Conservation (phyloP, 805 yeast genomes). For the Saccharomycopsis fermentans region DNA sequence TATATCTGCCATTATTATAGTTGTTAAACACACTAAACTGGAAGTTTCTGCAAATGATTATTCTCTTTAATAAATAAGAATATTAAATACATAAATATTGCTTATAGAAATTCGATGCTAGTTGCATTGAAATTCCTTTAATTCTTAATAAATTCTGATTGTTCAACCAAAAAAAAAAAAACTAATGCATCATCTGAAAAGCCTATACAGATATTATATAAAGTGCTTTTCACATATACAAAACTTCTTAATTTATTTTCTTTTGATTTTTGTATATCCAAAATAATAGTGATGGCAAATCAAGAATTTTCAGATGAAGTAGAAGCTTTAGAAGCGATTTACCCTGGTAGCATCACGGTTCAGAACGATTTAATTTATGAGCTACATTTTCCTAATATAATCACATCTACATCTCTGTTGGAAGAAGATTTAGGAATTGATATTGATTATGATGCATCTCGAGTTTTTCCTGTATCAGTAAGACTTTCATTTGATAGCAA, state of each 20-base stretch:
- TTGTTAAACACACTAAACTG: too few species aligned
- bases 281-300: slow-evolving; percentile 13
- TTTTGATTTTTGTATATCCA: background rate
- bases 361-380: background rate
- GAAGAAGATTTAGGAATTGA: background rate
- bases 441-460: slow-evolving; percentile 4
- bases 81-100: too few species aligned
- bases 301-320: slow-evolving; percentile 62
- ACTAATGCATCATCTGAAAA: too few species aligned
- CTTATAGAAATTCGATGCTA: too few species aligned
- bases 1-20: slow-evolving; percentile 1
- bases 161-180: too few species aligned
- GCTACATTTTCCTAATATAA: background rate
- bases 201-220: too few species aligned
- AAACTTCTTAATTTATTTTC: too few species aligned
- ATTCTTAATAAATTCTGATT: too few species aligned
- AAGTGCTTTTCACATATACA: too few species aligned
- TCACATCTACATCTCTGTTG: background rate
- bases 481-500: slow-evolving; percentile 59
- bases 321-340: slow-evolving; percentile 79
- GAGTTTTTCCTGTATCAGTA: slow-evolving; percentile 22
- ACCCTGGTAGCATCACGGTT: slow-evolving; percentile 47
- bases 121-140: too few species aligned
- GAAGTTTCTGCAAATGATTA: too few species aligned
- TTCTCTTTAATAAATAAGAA: too few species aligned